phyloP scores from a whole-genome alignment of 169 alveolate species.

The Eimeria praecox region DNA sequence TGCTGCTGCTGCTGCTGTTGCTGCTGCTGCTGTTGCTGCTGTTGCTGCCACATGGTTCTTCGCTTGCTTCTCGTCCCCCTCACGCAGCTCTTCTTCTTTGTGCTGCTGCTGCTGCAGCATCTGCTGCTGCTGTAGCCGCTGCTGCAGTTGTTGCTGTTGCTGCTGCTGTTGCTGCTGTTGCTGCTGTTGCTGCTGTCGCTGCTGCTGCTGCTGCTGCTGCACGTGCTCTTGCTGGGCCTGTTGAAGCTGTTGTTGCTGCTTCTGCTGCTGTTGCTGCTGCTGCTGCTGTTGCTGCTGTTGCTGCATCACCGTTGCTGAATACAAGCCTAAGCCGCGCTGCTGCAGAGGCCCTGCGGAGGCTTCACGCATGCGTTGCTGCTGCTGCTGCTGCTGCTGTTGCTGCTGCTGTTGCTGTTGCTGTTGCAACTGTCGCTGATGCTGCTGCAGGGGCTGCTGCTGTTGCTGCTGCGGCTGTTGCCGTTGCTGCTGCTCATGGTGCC shows the following conservation, averaged over 20 bases:
- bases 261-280: slow-evolving; percentile 13
- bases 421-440: background rate
- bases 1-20: slow-evolving; percentile 28
- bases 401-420: too few relatives aligned
- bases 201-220: slow-evolving; percentile 10
- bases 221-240: background rate
- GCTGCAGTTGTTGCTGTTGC: background rate
- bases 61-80: too few relatives aligned
- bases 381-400: too few relatives aligned
- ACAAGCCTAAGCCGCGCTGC: too few relatives aligned
- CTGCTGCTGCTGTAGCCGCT: background rate
- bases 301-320: background rate
- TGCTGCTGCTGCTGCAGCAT: background rate
- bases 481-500: background rate
- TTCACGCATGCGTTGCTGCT: too few relatives aligned
- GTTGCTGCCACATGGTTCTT: background rate
- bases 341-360: background rate
- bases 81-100: too few relatives aligned
- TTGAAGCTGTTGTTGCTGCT: background rate
- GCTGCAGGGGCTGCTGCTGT: background rate
- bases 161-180: background rate
- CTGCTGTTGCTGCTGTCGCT: background rate
- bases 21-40: slow-evolving; percentile 42
- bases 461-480: background rate
- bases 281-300: background rate